A percentile compares a stretch with the other conserved stretches of the same genome.
Evolutionary conservation across 2,329 filamentous ascomycete genomes (phyloP).

Genomic region (Penicillium aurantiogriseum): DNA sequence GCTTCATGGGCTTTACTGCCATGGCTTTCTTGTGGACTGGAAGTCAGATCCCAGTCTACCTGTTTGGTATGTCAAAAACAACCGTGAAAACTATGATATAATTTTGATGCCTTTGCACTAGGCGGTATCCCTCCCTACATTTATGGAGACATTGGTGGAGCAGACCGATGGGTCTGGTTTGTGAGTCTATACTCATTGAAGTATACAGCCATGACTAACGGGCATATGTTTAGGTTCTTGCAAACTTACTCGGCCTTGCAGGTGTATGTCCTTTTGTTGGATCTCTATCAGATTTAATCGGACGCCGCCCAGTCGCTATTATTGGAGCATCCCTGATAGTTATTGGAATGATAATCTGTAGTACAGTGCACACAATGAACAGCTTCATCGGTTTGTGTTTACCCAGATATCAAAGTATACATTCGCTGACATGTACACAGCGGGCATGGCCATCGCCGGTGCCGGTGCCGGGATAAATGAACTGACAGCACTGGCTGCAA

Average conservation of each 20-base stretch:
- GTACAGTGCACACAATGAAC: conserved; percentile 59
- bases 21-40: conserved; percentile 63
- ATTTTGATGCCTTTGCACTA: conserved; percentile 14
- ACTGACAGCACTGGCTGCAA: conserved; percentile 65
- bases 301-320: conserved; percentile 60
- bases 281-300: conserved; percentile 62
- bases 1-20: conserved; percentile 56
- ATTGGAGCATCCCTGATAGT: conserved; percentile 55
- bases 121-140: conserved; percentile 54
- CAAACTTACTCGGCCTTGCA: conserved; percentile 55
- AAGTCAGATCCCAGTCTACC: conserved; percentile 58
- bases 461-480: conserved; percentile 67
- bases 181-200: conserved; percentile 26
- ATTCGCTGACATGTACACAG: conserved; percentile 29
- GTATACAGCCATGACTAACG: background rate
- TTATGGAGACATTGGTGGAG: conserved; percentile 60
- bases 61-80: conserved; percentile 41
- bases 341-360: conserved; percentile 59
- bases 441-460: conserved; percentile 59
- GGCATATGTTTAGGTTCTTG: conserved; percentile 39
- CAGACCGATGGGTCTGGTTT: conserved; percentile 63
- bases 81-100: background rate
- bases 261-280: conserved; percentile 65
- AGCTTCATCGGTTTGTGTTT: conserved; percentile 55
- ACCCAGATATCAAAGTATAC: conserved; percentile 21